Evolutionary conservation across 2,329 filamentous ascomycete genomes (phyloP).

Genomic region (Exophiala bonariae): DNA sequence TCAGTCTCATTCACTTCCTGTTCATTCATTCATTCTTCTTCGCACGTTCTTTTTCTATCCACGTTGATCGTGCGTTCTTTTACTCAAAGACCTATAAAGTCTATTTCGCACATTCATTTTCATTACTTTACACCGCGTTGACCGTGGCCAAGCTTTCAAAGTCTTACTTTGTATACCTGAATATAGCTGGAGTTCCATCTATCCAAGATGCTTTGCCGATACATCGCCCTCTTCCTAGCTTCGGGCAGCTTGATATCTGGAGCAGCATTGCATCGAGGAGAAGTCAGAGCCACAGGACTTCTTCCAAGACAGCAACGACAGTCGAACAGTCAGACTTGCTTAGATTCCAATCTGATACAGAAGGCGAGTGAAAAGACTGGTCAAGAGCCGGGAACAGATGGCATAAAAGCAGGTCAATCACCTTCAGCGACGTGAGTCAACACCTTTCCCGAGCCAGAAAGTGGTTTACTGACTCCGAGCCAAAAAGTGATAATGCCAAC

Average conservation of each 20-base stretch:
- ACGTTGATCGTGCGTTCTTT: background rate
- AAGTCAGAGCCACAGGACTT: background rate
- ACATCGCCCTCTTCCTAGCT: too few species aligned
- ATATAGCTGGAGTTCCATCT: background rate
- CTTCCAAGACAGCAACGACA: background rate
- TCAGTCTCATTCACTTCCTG: background rate
- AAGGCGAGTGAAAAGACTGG: background rate
- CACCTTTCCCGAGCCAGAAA: background rate
- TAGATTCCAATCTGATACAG: background rate
- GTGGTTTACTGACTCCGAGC: slow-evolving; percentile 10
- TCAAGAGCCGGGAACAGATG: background rate
- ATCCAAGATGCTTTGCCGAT: too few species aligned
- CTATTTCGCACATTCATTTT: background rate
- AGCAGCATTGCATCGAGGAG: background rate
- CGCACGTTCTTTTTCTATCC: background rate
- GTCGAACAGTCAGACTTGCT: background rate
- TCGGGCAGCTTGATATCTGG: background rate
- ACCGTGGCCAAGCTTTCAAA: background rate
- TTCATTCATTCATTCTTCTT: background rate
- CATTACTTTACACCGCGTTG: background rate
- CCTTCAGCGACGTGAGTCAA: slow-evolving; percentile 22
- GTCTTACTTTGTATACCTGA: background rate
- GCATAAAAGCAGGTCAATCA: slow-evolving; percentile 9
- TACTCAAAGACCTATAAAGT: background rate
- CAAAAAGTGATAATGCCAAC: slow-evolving; percentile 44